Evolutionary conservation across 2,329 filamentous ascomycete species (phyloP).

Genomic region (Zasmidium cellare): DNA sequence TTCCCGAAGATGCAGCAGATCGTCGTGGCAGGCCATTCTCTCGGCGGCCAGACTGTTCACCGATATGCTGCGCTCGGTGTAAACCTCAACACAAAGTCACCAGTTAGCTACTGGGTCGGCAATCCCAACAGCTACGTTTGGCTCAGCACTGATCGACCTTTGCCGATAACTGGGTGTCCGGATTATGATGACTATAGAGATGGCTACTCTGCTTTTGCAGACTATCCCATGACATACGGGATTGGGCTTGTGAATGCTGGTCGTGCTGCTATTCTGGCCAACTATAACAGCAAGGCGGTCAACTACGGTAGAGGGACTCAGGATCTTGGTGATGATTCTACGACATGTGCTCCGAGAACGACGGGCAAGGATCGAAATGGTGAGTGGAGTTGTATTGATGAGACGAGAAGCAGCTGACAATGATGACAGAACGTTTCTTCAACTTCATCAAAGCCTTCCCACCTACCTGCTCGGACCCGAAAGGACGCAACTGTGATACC

Average conservation of each 20-base stretch:
- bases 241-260: constrained; percentile 30
- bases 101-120: constrained; percentile 36
- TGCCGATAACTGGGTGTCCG: constrained; percentile 31
- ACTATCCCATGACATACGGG: constrained; percentile 35
- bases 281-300: constrained; percentile 37
- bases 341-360: constrained; percentile 33
- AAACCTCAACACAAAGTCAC: constrained; percentile 23
- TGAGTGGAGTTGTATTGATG: neutral
- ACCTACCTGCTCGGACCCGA: constrained; percentile 28
- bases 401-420: neutral
- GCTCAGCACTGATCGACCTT: constrained; percentile 33
- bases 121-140: constrained; percentile 40
- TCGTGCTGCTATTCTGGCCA: constrained; percentile 32
- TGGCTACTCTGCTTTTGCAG: constrained; percentile 34
- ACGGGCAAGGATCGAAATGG: constrained; percentile 36
- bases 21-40: constrained; percentile 39
- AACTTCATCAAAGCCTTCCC: constrained; percentile 40
- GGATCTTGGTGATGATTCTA: constrained; percentile 38
- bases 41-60: constrained; percentile 37
- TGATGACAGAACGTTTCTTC: constrained; percentile 37
- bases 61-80: constrained; percentile 37
- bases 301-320: constrained; percentile 36
- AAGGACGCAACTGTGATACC: constrained; percentile 33
- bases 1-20: constrained; percentile 41
- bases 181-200: constrained; percentile 38